Percentiles rank a stretch among this genome's conserved stretches.
These are phyloP conservation scores for Datura wrightii DNA, from an alignment of 257 asterid species.

Conservation along the genomic window DNA sequence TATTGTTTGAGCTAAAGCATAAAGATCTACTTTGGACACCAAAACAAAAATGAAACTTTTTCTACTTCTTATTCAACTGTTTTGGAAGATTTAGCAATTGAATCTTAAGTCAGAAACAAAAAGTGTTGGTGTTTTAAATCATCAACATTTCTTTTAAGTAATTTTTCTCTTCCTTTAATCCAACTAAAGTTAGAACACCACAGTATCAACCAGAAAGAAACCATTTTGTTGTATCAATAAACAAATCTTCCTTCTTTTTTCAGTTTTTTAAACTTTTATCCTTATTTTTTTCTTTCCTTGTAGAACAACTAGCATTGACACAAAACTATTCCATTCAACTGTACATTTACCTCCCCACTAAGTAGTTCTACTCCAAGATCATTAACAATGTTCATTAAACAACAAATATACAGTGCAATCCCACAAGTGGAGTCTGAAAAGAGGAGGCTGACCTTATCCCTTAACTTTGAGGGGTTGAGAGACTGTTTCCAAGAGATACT, in stretches of 20 bases:
- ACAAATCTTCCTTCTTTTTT: neutral
- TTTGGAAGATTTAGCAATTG: neutral
- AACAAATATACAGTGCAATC: neutral
- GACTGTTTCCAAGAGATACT: neutral
- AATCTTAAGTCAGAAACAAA: neutral
- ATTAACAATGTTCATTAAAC: neutral
- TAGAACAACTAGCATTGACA: neutral
- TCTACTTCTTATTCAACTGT: too few relatives aligned
- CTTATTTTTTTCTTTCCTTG: slow-evolving; percentile 17
- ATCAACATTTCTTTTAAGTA: neutral
- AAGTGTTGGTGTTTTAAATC: neutral
- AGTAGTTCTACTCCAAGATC: neutral
- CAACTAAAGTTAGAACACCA: neutral
- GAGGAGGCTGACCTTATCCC: neutral
- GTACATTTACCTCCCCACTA: neutral
- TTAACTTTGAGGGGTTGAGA: neutral
- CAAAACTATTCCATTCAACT: neutral
- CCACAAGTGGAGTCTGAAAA: neutral
- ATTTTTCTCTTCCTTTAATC: neutral
- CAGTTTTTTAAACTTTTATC: neutral
- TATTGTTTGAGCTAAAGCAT: neutral
- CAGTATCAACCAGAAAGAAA: neutral
- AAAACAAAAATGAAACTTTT: neutral
- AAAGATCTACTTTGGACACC: neutral
- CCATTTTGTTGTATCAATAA: neutral